These are phyloP conservation scores for Elsinoe perseae DNA, from an alignment of 2,329 filamentous ascomycete species.

Conservation along the genomic window DNA sequence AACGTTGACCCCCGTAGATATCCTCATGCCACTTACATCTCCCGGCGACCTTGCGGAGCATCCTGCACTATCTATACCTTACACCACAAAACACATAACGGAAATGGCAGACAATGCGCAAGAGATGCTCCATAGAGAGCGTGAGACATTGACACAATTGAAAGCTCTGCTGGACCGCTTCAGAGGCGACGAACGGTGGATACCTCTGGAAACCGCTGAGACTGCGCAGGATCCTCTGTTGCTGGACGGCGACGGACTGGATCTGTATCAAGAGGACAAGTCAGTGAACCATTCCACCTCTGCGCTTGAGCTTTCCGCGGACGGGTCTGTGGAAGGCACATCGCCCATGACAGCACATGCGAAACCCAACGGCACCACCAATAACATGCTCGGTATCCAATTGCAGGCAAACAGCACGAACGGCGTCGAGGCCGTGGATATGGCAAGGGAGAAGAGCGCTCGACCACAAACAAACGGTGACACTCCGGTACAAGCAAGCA, in stretches of 20 bases:
- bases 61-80: conserved; percentile 65
- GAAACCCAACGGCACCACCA: background rate
- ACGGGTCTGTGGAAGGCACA: background rate
- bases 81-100: conserved; percentile 63
- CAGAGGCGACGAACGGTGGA: conserved; percentile 65
- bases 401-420: conserved; percentile 20
- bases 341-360: background rate
- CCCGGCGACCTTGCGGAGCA: conserved; percentile 68
- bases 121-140: conserved; percentile 67
- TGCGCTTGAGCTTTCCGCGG: background rate
- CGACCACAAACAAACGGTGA: background rate
- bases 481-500: conserved; percentile 14
- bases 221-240: conserved; percentile 41
- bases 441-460: conserved; percentile 15
- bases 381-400: background rate
- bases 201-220: conserved; percentile 48
- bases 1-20: conserved; percentile 42
- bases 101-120: conserved; percentile 63
- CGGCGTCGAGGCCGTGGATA: conserved; percentile 23
- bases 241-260: conserved; percentile 19
- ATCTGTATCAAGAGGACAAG: conserved; percentile 5
- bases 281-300: conserved; percentile 2
- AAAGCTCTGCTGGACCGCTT: conserved; percentile 66
- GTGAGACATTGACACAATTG: conserved; percentile 62
- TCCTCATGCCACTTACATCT: conserved; percentile 67